Evolutionary conservation across 106 monocot genomes (phyloP).

Genomic region (Dendrobium nobile): DNA sequence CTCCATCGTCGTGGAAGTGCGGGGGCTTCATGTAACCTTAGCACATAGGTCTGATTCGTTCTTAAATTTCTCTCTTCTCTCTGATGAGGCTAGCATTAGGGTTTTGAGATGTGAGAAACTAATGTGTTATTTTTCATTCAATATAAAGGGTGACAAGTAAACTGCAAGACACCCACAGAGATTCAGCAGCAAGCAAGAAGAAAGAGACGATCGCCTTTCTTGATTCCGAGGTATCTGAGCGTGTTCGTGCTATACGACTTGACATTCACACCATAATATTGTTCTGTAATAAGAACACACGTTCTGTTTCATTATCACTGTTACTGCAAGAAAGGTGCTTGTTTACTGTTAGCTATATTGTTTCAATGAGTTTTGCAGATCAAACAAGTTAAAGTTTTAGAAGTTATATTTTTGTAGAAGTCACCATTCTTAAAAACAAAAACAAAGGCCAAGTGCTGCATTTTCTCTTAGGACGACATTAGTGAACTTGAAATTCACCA

Average conservation of each 20-base stretch:
- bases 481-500: not conserved
- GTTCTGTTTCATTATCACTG: not conserved
- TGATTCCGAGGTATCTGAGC: constrained; percentile 42
- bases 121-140: not conserved
- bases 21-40: constrained; percentile 28
- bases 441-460: not conserved
- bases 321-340: not conserved
- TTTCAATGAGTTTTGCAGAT: not conserved
- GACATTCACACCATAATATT: not conserved
- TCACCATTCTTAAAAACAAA: not conserved
- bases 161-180: not conserved
- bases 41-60: constrained; percentile 30
- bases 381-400: no score
- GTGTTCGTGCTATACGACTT: not conserved
- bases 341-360: not conserved
- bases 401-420: not conserved
- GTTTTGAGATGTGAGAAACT: not conserved
- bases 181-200: constrained; percentile 11
- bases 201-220: constrained; percentile 23
- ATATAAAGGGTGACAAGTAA: constrained; percentile 22
- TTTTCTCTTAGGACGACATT: not conserved
- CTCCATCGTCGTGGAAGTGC: constrained; percentile 22
- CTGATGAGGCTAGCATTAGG: not conserved
- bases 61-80: not conserved
- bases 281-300: not conserved